These are phyloP conservation scores for Aspergillus nidulans DNA, from an alignment of 495 filamentous ascomycete genomes.

Conservation along the genomic window DNA sequence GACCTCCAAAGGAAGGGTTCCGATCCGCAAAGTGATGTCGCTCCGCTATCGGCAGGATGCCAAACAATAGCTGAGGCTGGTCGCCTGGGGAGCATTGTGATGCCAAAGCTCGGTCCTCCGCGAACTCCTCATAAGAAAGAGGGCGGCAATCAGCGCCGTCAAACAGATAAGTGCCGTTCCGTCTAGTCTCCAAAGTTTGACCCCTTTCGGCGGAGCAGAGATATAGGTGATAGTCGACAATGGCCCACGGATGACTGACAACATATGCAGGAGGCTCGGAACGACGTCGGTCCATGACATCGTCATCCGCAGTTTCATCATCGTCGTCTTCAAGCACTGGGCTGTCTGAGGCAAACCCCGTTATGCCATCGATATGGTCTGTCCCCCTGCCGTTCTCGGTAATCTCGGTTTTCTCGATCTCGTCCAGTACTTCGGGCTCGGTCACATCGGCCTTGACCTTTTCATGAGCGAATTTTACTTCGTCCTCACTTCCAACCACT, in stretches of 20 bases:
- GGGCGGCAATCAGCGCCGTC: constrained; percentile 24
- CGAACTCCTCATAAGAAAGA: constrained; percentile 21
- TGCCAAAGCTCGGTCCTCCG: constrained; percentile 7
- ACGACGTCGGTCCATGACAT: background rate
- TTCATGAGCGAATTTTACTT: background rate
- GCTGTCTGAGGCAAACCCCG: background rate
- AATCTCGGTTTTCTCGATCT: background rate
- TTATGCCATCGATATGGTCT: background rate
- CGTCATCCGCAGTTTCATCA: background rate
- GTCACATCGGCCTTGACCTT: background rate
- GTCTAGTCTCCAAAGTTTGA: constrained; percentile 11
- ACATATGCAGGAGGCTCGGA: constrained; percentile 8
- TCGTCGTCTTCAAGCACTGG: background rate
- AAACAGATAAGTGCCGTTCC: constrained; percentile 20
- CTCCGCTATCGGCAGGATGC: constrained; percentile 23
- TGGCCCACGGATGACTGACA: constrained; percentile 27
- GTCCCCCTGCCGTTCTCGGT: background rate
- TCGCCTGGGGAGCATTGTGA: constrained; percentile 5
- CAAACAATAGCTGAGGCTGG: constrained; percentile 23
- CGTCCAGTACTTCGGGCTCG: background rate
- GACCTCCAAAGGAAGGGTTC: constrained; percentile 4
- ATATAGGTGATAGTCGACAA: constrained; percentile 36
- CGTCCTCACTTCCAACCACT: background rate
- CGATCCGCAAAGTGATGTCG: constrained; percentile 9
- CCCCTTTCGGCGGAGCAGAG: constrained; percentile 23